Evolutionary conservation across 179 eudicot species (phyloP), one percentile per base, ranked within the genome.

Genomic region (Heliamphora pulchella): DNA sequence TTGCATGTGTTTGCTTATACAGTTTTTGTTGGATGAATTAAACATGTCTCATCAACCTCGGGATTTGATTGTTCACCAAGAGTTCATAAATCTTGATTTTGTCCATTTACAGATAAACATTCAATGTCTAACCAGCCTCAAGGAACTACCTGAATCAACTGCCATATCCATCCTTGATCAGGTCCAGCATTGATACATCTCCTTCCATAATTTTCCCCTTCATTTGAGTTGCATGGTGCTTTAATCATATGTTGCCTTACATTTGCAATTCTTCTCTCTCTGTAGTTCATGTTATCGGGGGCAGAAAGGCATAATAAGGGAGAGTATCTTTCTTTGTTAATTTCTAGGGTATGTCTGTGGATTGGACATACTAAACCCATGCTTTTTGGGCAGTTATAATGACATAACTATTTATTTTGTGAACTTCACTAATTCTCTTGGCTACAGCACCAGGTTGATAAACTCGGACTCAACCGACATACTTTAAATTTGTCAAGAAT

Each of bases 141-240:
- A 84, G 84, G 87, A 84, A 74, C 82, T 90, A 62, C 92, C 92
- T 15, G 92, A 90, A 81, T 83, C 92, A 48, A 79, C 81, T 84
- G 90, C 96, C 17, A 90, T 90, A 82, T 88, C 92, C 74, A 86
- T 88, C 75, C 94, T 92, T 84, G 94, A 92, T 80, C 96, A 92
- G 96, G 96, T 92, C 57, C 59, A 62, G 17, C 39, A 79, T 75
- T 51, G 46, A 76, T 63, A 11, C 76, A 1, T 76, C 44, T 63
- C 31, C 14, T 61, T 31, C 46, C 48, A 31, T 6, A 41, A 55
- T 14, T 74, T 14, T 57, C 75, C 58, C 50, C 53, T 46, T 31
- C 22, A 14, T 41, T 48, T n/a, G 50, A 63, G 31, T 48, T 72
- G 44, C n/a, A 48, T 48, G 9, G 76, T 73, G 47, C 63, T 54